Percentiles rank a stretch among this genome's conserved stretches.
phyloP scores from a whole-genome alignment of 2,329 filamentous ascomycete species.

The Mariannaea elegans region DNA sequence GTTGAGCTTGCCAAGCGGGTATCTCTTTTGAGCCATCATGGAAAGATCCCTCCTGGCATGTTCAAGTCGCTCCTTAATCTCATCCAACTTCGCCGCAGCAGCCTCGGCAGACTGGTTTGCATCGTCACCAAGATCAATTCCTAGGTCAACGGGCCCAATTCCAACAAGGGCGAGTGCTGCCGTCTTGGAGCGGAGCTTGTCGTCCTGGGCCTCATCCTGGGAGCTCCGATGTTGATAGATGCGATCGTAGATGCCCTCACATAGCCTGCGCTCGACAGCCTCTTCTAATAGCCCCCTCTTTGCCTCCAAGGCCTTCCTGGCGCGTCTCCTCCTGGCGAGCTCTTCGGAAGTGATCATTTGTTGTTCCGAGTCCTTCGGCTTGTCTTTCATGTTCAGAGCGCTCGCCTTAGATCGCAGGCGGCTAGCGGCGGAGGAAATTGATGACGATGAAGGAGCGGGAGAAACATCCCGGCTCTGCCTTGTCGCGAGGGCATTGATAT shows the following conservation, averaged over 20 bases:
- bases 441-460: slow-evolving; percentile 62
- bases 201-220: slow-evolving; percentile 93
- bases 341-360: slow-evolving; percentile 94
- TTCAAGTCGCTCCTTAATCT: slow-evolving; percentile 77
- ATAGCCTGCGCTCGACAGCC: slow-evolving; percentile 86
- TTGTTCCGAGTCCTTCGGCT: slow-evolving; percentile 64
- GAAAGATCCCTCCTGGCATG: slow-evolving; percentile 74
- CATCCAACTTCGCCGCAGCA: slow-evolving; percentile 66
- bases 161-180: slow-evolving; percentile 90
- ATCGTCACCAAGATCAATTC: slow-evolving; percentile 74
- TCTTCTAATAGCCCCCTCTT: slow-evolving; percentile 85
- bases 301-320: slow-evolving; percentile 78
- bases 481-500: slow-evolving; percentile 82
- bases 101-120: slow-evolving; percentile 65
- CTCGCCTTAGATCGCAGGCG: slow-evolving; percentile 64
- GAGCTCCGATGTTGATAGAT: slow-evolving; percentile 93
- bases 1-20: slow-evolving; percentile 90
- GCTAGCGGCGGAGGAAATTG: slow-evolving; percentile 65
- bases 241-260: slow-evolving; percentile 84
- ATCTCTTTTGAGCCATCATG: slow-evolving; percentile 86
- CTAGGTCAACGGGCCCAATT: slow-evolving; percentile 86
- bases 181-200: slow-evolving; percentile 92
- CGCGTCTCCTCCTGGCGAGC: slow-evolving; percentile 80
- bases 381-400: slow-evolving; percentile 63
- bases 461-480: slow-evolving; percentile 75